A percentile compares a stretch with the other conserved stretches of the same genome.
Evolutionary conservation across 495 filamentous ascomycete genomes (phyloP).

Genomic region (Penicillium paradoxum): DNA sequence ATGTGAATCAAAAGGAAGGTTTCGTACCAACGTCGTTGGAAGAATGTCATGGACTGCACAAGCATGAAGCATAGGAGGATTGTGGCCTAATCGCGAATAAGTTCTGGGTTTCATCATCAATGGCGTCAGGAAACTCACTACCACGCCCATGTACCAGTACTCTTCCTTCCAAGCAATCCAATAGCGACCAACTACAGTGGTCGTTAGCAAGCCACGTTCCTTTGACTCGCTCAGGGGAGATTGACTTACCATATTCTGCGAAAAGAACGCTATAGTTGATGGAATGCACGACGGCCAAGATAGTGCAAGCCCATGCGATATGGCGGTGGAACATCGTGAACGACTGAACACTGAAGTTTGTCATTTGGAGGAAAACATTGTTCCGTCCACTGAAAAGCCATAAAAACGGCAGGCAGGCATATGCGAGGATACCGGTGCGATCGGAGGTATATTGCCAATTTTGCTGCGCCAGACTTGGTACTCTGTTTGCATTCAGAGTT

Average conservation of each 20-base stretch:
- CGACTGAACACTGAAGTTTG: constrained; percentile 31
- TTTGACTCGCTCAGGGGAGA: no score
- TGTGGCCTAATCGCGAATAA: constrained; percentile 30
- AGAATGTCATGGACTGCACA: constrained; percentile 29
- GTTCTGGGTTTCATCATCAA: not conserved
- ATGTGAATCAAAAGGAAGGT: constrained; percentile 44
- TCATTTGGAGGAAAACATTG: constrained; percentile 40
- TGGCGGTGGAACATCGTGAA: constrained; percentile 43
- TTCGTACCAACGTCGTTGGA: constrained; percentile 41
- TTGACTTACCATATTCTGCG: constrained; percentile 7
- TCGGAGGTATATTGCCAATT: constrained; percentile 28
- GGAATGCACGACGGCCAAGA: constrained; percentile 42
- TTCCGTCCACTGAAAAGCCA: constrained; percentile 40
- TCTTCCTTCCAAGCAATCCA: constrained; percentile 16
- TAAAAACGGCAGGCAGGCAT: constrained; percentile 35
- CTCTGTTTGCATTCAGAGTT: not conserved
- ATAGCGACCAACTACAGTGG: constrained; percentile 4
- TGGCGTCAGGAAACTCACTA: constrained; percentile 11
- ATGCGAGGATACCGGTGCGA: constrained; percentile 32
- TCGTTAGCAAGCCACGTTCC: no score
- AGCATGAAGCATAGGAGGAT: constrained; percentile 36
- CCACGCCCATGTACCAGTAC: constrained; percentile 35
- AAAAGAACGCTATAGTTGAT: constrained; percentile 26
- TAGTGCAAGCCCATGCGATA: constrained; percentile 34
- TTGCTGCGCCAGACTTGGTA: constrained; percentile 1